phyloP scores from a whole-genome alignment of 495 filamentous ascomycete genomes.

The Tuber brumale region DNA sequence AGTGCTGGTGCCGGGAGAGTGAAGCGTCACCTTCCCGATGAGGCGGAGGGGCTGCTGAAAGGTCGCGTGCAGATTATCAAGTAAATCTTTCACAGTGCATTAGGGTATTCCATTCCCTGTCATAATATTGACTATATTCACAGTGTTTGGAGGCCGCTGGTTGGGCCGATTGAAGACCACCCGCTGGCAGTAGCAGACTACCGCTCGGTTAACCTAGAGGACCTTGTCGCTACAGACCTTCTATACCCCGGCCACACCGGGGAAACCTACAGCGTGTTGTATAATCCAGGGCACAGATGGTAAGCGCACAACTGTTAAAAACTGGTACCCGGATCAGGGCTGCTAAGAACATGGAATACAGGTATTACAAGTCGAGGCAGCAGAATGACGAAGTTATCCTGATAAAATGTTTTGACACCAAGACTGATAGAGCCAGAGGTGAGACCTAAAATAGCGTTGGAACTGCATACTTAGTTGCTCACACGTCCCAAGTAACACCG shows the following conservation, averaged over 20 bases:
- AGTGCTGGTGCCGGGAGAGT: background rate
- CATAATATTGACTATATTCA: background rate
- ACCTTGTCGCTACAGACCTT: background rate
- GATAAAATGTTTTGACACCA: slow-evolving; percentile 6
- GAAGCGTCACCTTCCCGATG: slow-evolving; percentile 4
- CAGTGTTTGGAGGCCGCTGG: slow-evolving; percentile 2
- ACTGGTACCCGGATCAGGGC: background rate
- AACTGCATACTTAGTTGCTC: background rate
- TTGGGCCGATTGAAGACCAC: slow-evolving; percentile 5
- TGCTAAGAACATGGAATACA: background rate
- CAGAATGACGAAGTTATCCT: slow-evolving; percentile 8
- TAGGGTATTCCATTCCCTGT: background rate
- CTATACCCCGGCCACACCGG: slow-evolving; percentile 6
- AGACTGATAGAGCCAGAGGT: slow-evolving; percentile 6
- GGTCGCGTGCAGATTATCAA: slow-evolving; percentile 10
- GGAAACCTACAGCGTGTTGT: slow-evolving; percentile 2
- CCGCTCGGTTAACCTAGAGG: background rate
- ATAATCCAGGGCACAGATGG: slow-evolving; percentile 3
- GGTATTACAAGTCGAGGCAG: slow-evolving; percentile 4
- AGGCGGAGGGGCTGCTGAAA: background rate
- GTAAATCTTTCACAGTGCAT: background rate
- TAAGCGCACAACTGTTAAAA: background rate
- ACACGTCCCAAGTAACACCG: background rate
- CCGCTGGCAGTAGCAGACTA: slow-evolving; percentile 7
- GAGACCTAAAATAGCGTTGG: background rate